Base-by-base conservation (phyloP, 768 basidiomycete species). In the Lactarius deliciosus region DNA sequence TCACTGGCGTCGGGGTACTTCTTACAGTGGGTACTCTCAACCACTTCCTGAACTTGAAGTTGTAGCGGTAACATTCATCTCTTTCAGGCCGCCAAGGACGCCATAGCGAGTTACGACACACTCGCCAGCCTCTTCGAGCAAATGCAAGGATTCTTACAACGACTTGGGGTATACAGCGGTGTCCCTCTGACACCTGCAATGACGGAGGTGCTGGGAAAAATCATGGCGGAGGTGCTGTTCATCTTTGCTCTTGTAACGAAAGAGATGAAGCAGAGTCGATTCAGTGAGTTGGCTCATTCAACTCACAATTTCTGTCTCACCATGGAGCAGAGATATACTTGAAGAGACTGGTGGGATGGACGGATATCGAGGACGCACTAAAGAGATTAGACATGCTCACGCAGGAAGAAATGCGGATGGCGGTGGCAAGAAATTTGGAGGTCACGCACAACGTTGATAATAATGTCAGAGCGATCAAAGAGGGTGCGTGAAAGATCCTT, bases 91-190 rank as follows among this genome's bases (percentile, higher is more conserved):
- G 36, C 36, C 36, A 38, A 11, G 36, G 36, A 38, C 13, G 13
- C 1, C 36, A 38, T 38, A 5, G 36, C 36, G 36, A 38, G 36
- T 38, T 45, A 65, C 3, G 53, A 56, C 25, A 25, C 16, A n/a
- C 34, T 65, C 13, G 43, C 36, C 32, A 47, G 36, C 18, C 53
- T 65, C n/a, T 38, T 38, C 5, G 64, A 61, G 34, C 64, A 43
- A 13, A 47, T 61, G 1, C 53, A 65, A 20, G n/a, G 25, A 9
- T 32, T 30, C 36, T 57, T 64, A 6, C 43, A 47, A 40, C 63
- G 63, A 15, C 8, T 58, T 16, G 13, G 28, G 7, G 11, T 5
- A 4, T 60, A 65, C 41, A 38, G 5, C 1, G 45, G 45, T 22
- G n/a, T n/a, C 2, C 28, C 36, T 1, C 7, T 30, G 20, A 38